Evolutionary conservation across 1,139 yeast genomes (phyloP), one percentile per base, ranked within the genome.

Genomic region (Protomyces inouyei): DNA sequence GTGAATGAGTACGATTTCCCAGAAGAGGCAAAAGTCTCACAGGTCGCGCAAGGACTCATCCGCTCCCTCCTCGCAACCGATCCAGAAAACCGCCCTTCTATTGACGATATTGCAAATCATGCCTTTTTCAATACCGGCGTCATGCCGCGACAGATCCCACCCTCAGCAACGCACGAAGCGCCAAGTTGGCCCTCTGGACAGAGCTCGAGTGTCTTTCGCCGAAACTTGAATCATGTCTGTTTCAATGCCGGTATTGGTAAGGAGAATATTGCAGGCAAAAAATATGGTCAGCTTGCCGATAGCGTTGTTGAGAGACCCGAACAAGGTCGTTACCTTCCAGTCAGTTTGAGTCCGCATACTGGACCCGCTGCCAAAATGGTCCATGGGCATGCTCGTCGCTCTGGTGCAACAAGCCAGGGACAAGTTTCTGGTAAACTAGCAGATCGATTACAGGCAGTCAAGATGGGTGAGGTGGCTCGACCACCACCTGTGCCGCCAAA

Each of bases 1-100:
- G 82, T 82, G 67, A 87, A 88, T 64, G 96, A 90, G 70, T 91
- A 86, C 74, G 77, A 78, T 57, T 93, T 91, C 77, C 98, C 98
- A 32, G 80, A 80, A 53, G 91, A 87, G 69, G 82, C 83, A 70
- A 81, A 82, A 48, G 84, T 88, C 53, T 85, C 95, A 8, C 76
- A 79, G 14, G 91, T 86, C 64, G 96, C 97, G 6, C 83, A 82
- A 72, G 78, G 79, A 18, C 80, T 95, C 67, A 89, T 95, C 68
- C 79, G 79, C 68, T 87, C 85, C 72, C 80, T 95, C 69, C 82
- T 95, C 68, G 82, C 87, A 61, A 82, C 88, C 60, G 87, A 90
- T 71, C 98, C 98, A 10, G 76, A 82, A 63, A 81, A 83, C 70
- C 86, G 99, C 74, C 98, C 97, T 48, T 79, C 87, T 3, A 79